These are phyloP conservation scores for Myrica gale DNA, from an alignment of 306 rosid genomes.

Conservation along the genomic window DNA sequence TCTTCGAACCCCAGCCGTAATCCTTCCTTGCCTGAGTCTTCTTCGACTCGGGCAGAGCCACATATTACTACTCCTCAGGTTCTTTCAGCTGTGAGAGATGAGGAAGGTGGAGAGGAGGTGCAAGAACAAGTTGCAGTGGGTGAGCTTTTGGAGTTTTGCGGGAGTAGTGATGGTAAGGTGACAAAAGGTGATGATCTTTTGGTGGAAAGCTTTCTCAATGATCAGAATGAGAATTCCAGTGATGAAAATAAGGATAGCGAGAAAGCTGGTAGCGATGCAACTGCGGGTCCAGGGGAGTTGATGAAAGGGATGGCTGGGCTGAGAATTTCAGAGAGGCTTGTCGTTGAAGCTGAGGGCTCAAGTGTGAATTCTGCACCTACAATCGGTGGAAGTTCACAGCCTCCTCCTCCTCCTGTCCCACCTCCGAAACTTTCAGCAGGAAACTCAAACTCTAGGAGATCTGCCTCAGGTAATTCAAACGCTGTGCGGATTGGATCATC, in stretches of 20 bases:
- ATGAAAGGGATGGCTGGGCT: conserved; percentile 33
- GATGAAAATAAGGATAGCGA: conserved; percentile 42
- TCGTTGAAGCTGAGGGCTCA: conserved; percentile 38
- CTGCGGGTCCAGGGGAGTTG: conserved; percentile 37
- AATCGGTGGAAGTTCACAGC: conserved; percentile 45
- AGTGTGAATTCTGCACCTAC: conserved; percentile 30
- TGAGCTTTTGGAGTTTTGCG: conserved; percentile 47
- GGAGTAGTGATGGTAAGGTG: conserved; percentile 36
- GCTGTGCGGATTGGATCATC: conserved; percentile 56
- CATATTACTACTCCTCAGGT: conserved; percentile 37
- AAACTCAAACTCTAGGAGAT: conserved; percentile 59
- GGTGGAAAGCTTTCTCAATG: conserved; percentile 38
- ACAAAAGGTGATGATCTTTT: conserved; percentile 48
- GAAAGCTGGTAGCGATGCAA: conserved; percentile 43
- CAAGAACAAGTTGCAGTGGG: conserved; percentile 40
- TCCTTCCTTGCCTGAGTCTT: conserved; percentile 44
- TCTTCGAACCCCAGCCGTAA: conserved; percentile 62
- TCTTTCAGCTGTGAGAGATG: conserved; percentile 49
- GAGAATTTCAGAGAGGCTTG: conserved; percentile 38
- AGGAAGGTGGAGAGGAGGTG: conserved; percentile 55
- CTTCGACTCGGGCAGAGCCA: conserved; percentile 51
- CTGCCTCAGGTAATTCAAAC: conserved; percentile 50
- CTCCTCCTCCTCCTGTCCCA: conserved; percentile 95
- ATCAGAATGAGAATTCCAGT: conserved; percentile 41
- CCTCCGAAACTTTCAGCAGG: conserved; percentile 61